phyloP scores from a whole-genome alignment of 208 protist species.

The Porcisia deanei region DNA sequence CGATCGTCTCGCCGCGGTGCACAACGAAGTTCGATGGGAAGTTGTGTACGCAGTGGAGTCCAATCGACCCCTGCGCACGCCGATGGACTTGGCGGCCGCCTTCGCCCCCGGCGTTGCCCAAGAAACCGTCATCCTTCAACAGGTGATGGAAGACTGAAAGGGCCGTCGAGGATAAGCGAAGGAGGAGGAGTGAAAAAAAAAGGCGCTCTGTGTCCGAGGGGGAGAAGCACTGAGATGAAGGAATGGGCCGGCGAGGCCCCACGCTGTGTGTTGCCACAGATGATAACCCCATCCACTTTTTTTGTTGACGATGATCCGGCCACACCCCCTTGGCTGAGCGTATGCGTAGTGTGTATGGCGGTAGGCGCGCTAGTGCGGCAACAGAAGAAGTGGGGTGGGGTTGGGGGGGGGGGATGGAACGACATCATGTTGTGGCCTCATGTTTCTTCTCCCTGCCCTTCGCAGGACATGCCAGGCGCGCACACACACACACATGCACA shows the following conservation, averaged over 20 bases:
- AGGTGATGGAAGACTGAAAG: slow-evolving; percentile 51
- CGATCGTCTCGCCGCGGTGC: slow-evolving; percentile 18
- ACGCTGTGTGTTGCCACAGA: neutral
- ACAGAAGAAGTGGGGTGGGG: no score
- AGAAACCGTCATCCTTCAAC: slow-evolving; percentile 76
- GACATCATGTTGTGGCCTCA: no score
- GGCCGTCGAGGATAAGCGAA: neutral
- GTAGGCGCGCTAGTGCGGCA: no score
- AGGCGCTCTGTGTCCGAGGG: neutral
- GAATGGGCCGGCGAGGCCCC: no score
- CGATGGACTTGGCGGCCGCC: slow-evolving; percentile 52
- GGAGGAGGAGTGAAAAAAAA: neutral
- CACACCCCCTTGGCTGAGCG: no score
- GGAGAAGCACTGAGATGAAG: no score
- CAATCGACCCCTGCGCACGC: slow-evolving; percentile 48
- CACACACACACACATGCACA: no score
- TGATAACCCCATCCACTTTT: neutral
- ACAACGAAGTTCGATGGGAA: slow-evolving; percentile 51
- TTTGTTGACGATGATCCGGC: no score
- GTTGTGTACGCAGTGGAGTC: slow-evolving; percentile 59
- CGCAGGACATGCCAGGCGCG: no score
- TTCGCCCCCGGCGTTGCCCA: slow-evolving; percentile 62
- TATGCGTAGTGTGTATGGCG: no score
- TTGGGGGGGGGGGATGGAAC: no score
- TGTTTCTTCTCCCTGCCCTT: no score